Conservation (phyloP, 2,329 filamentous ascomycete species). For the Diaporthe aspalathi region DNA sequence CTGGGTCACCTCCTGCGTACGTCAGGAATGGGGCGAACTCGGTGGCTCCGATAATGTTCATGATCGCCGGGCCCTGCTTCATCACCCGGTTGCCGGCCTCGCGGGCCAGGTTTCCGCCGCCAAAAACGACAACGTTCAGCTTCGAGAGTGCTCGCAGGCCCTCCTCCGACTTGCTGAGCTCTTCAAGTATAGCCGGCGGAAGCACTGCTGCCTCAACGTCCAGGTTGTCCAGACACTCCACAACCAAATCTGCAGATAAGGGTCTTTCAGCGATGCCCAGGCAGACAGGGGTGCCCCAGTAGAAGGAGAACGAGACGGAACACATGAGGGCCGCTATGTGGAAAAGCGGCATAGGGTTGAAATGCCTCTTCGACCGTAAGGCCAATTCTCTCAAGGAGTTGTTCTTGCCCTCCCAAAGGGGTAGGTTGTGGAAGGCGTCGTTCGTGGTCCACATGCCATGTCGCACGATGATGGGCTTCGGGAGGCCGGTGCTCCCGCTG, state of each 20-base stretch:
- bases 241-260: conserved; percentile 49
- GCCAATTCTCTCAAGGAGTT: conserved; percentile 15
- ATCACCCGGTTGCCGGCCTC: conserved; percentile 53
- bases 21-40: conserved; percentile 49
- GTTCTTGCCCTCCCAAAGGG: conserved; percentile 39
- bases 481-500: conserved; percentile 59
- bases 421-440: conserved; percentile 48
- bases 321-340: conserved; percentile 52
- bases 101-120: conserved; percentile 51
- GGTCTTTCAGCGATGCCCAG: conserved; percentile 50
- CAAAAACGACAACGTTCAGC: conserved; percentile 46
- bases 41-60: conserved; percentile 55
- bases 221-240: conserved; percentile 47
- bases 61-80: conserved; percentile 48
- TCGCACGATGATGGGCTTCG: conserved; percentile 56
- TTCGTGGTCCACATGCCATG: conserved; percentile 52
- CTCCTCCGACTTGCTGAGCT: conserved; percentile 52
- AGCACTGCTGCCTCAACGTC: conserved; percentile 46
- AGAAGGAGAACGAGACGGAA: conserved; percentile 45
- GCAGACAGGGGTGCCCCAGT: conserved; percentile 46
- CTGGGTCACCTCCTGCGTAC: conserved; percentile 48
- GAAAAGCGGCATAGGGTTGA: conserved; percentile 51
- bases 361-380: conserved; percentile 15
- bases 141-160: conserved; percentile 48
- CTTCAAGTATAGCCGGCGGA: conserved; percentile 56